Evolutionary conservation across 305 asterid species (phyloP), one percentile per base, ranked within the genome.

Genomic region (Coffea humblotiana): DNA sequence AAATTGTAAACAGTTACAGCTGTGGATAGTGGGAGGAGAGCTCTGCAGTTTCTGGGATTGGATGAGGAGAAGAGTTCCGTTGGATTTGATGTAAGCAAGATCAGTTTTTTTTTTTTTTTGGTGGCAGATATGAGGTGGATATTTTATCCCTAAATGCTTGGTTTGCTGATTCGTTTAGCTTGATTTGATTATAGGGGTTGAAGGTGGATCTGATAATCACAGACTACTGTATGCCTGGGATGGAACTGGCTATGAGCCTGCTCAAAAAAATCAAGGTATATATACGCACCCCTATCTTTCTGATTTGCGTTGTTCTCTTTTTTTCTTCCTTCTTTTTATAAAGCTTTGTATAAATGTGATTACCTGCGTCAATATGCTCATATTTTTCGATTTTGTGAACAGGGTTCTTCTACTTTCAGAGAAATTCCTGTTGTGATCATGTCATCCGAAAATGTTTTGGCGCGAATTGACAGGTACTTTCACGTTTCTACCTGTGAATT

Each of bases 141-240:
- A 1, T 64, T 29, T 25, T 76, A 0, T 52, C 21, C 63, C 47
- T 54, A 15, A 11, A 68, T 74, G 0, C 6, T 74, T 82, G 69
- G 58, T 75, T 78, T 80, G 54, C 73, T 82, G 43, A 29, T 29
- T n/a, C 60, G 63, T 83, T 81, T 67, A 71, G 77, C 16, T 52
- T 32, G 52, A 77, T 71, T 52, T 47, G 35, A 32, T 84, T 67
- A 25, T 74, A 91, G 98, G 94, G 88, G 3, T 85, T 90, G 72
- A 93, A 93, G 84, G 98, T 93, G 67, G 98, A 93, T 88, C 85
- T 92, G 86, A 87, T 93, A 69, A 93, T 93, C 14, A 93, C 98
- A 60, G 98, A 93, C 71, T 95, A 95, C 63, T 92, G 97, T 87
- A 91, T 95, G 99, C 98, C 97, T 82, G 99, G 94, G 84, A 95